Conservation (phyloP, 176 grass and related monocot genomes). For the Musa beccarii region DNA sequence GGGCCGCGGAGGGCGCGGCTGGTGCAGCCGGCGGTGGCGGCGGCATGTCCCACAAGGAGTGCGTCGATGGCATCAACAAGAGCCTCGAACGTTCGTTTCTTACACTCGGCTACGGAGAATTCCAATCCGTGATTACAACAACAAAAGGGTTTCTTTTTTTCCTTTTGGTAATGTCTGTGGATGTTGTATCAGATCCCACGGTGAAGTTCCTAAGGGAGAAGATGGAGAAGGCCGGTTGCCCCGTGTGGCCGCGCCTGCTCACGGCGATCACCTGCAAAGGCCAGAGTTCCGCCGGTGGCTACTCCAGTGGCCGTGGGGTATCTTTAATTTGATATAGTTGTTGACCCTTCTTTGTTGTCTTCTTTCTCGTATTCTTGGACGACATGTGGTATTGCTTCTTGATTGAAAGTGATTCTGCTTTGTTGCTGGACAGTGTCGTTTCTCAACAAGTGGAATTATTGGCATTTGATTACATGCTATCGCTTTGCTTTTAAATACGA, state of each 20-base stretch:
- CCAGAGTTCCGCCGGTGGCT: constrained; percentile 32
- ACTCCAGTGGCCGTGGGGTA: constrained; percentile 41
- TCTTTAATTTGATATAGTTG: not conserved
- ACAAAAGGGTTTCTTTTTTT: not conserved
- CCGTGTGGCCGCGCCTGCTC: constrained; percentile 45
- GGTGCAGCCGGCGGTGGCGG: constrained; percentile 7
- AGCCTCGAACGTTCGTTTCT: constrained; percentile 40
- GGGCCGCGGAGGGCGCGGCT: constrained; percentile 4
- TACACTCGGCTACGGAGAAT: not conserved
- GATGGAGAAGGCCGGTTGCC: constrained; percentile 65
- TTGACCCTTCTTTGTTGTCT: not conserved
- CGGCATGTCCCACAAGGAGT: constrained; percentile 47
- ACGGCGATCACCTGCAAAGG: constrained; percentile 26
- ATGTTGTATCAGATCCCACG: constrained; percentile 48
- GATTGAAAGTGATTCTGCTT: too few relatives aligned
- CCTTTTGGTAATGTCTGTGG: constrained; percentile 1
- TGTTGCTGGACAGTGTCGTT: too few relatives aligned
- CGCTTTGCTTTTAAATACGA: too few relatives aligned
- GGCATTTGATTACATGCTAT: too few relatives aligned
- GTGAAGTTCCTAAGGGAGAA: constrained; percentile 62
- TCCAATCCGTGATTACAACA: not conserved
- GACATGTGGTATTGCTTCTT: not conserved
- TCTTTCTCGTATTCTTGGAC: not conserved
- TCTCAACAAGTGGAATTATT: too few relatives aligned
- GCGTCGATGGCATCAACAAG: constrained; percentile 40